Percentiles rank a stretch among this genome's conserved stretches.
Evolutionary conservation across 495 filamentous ascomycete species (phyloP).

Genomic region (Daldinia childiae): DNA sequence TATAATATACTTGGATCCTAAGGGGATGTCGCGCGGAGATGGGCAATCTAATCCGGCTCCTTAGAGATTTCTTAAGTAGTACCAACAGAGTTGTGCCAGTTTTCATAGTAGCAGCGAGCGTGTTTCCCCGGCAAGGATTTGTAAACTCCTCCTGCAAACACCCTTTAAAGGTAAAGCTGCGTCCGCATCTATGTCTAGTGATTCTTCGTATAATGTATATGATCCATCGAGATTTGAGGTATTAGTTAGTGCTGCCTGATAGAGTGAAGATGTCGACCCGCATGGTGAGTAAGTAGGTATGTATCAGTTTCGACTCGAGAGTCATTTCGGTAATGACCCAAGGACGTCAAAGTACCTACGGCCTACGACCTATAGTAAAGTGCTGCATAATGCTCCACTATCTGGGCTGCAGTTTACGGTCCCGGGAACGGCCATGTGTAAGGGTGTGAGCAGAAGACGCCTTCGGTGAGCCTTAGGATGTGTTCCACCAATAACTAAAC

Average conservation of each 20-base stretch:
- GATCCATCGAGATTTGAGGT: slow-evolving; percentile 24
- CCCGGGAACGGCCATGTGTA: slow-evolving; percentile 34
- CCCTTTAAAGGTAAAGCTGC: slow-evolving; percentile 36
- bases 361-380: slow-evolving; percentile 16
- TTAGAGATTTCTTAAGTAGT: slow-evolving; percentile 36
- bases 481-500: slow-evolving; percentile 34
- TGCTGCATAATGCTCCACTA: slow-evolving; percentile 37
- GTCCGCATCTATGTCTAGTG: slow-evolving; percentile 26
- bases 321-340: slow-evolving; percentile 21
- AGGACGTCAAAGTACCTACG: slow-evolving; percentile 24
- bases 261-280: slow-evolving; percentile 34
- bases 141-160: slow-evolving; percentile 32
- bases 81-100: slow-evolving; percentile 34
- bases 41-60: slow-evolving; percentile 36
- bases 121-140: slow-evolving; percentile 34
- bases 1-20: slow-evolving; percentile 24
- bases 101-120: slow-evolving; percentile 31
- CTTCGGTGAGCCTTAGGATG: slow-evolving; percentile 40
- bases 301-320: slow-evolving; percentile 23
- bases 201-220: slow-evolving; percentile 7
- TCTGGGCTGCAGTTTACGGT: slow-evolving; percentile 42
- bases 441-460: slow-evolving; percentile 38
- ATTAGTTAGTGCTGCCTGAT: slow-evolving; percentile 34
- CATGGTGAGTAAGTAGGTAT: slow-evolving; percentile 18
- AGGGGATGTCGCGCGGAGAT: slow-evolving; percentile 35